Conservation (phyloP, 2,329 filamentous ascomycete genomes). For the Sporothrix dimorphospora region DNA sequence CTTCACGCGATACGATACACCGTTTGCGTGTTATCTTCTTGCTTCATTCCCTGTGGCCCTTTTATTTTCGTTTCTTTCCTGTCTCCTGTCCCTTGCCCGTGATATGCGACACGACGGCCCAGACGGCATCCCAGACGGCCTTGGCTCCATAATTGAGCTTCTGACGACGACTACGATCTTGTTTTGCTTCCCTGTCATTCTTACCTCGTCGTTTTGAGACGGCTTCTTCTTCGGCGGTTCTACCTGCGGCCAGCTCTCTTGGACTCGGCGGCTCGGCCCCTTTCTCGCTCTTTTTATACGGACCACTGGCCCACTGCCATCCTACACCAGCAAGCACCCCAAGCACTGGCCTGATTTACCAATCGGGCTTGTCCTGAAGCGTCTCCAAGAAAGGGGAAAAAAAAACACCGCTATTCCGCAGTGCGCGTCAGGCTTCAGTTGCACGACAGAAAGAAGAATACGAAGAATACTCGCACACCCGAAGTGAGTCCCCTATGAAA, state of each 20-base stretch:
- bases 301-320: slow-evolving; percentile 17
- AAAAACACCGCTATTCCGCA: background rate
- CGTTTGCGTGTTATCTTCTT: background rate
- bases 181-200: slow-evolving; percentile 6
- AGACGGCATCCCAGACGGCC: slow-evolving; percentile 16
- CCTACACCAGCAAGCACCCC: background rate
- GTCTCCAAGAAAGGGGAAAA: background rate
- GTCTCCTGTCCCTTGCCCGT: background rate
- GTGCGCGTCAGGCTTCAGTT: background rate
- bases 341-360: slow-evolving; percentile 21
- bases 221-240: slow-evolving; percentile 20
- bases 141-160: background rate
- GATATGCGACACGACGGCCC: background rate
- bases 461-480: background rate
- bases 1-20: slow-evolving; percentile 10
- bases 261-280: slow-evolving; percentile 27
- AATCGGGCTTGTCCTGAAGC: slow-evolving; percentile 14
- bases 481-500: slow-evolving; percentile 7
- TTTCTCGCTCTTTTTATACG: slow-evolving; percentile 30
- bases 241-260: slow-evolving; percentile 4
- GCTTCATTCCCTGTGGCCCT: background rate
- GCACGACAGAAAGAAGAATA: background rate
- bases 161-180: slow-evolving; percentile 21
- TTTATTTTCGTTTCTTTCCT: background rate
- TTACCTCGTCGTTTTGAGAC: background rate